phyloP scores from a whole-genome alignment of 345 rosid species.

The Hypericum androsaemum region DNA sequence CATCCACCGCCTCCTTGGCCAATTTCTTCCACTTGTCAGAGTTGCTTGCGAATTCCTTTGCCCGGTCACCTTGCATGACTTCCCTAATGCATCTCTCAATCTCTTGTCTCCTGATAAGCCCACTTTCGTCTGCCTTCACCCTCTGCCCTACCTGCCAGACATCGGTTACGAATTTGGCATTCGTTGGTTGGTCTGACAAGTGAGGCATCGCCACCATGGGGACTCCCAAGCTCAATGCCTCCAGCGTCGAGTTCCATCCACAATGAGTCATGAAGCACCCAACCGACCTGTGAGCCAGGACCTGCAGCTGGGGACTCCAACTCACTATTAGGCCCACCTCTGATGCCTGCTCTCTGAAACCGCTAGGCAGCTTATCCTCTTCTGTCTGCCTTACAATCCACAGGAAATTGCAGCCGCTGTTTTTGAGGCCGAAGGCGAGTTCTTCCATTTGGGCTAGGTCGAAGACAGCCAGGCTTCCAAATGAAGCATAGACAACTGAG shows the following conservation, averaged over 20 bases:
- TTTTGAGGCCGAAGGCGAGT: conserved; percentile 30
- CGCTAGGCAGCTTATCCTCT: conserved; percentile 28
- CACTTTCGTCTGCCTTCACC: conserved; percentile 23
- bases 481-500: conserved; percentile 48
- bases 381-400: conserved; percentile 56
- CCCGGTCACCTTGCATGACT: conserved; percentile 41
- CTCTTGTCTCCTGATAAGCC: conserved; percentile 32
- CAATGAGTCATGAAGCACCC: conserved; percentile 61
- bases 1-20: conserved; percentile 32
- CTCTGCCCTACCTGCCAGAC: conserved; percentile 52
- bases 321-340: conserved; percentile 36
- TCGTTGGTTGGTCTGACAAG: conserved; percentile 50
- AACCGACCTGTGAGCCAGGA: conserved; percentile 34
- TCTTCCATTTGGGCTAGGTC: conserved; percentile 49
- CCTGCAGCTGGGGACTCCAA: conserved; percentile 52
- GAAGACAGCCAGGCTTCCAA: conserved; percentile 39
- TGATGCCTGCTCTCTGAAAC: conserved; percentile 23
- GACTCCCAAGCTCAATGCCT: conserved; percentile 49
- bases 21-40: conserved; percentile 39
- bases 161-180: conserved; percentile 41
- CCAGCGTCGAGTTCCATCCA: conserved; percentile 66
- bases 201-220: conserved; percentile 54
- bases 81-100: conserved; percentile 35
- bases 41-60: conserved; percentile 28
- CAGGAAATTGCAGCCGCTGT: conserved; percentile 32